These are phyloP conservation scores for Trametes versicolor DNA, from an alignment of 1,284 basidiomycete genomes.

Conservation along the genomic window DNA sequence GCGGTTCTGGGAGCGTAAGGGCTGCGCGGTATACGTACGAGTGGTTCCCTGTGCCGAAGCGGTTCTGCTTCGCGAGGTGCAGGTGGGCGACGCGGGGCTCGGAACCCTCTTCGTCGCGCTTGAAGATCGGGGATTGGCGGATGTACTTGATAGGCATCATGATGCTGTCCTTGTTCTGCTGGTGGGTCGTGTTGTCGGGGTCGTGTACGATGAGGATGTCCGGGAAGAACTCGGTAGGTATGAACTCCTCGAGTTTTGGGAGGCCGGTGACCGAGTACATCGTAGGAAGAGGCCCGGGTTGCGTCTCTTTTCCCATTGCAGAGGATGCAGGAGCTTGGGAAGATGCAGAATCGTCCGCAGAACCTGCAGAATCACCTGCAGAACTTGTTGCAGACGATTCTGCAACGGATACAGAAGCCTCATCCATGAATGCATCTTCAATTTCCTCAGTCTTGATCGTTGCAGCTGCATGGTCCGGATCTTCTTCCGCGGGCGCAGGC, in stretches of 20 bases:
- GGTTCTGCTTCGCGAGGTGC: slow-evolving; percentile 39
- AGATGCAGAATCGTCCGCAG: background rate
- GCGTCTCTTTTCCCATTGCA: background rate
- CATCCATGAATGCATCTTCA: too few species aligned
- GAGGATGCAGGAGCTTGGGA: background rate
- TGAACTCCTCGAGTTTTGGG: slow-evolving; percentile 42
- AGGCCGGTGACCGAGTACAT: slow-evolving; percentile 20
- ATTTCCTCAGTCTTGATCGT: background rate
- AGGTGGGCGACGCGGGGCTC: slow-evolving; percentile 33
- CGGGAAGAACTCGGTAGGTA: slow-evolving; percentile 43
- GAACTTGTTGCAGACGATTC: too few species aligned
- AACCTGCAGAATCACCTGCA: background rate
- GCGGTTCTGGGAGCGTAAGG: slow-evolving; percentile 41
- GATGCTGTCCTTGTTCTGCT: background rate
- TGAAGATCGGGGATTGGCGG: slow-evolving; percentile 35
- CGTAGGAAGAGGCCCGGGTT: background rate
- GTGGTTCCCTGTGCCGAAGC: slow-evolving; percentile 45
- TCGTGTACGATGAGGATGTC: slow-evolving; percentile 45
- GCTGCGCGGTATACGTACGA: slow-evolving; percentile 45
- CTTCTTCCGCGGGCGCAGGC: background rate
- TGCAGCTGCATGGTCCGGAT: background rate
- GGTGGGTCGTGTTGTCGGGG: slow-evolving; percentile 22
- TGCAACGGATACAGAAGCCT: too few species aligned
- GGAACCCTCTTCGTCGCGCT: slow-evolving; percentile 1
- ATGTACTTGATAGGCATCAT: slow-evolving; percentile 33